phyloP scores from a whole-genome alignment of 2,329 filamentous ascomycete genomes.

The Amauroascus niger region DNA sequence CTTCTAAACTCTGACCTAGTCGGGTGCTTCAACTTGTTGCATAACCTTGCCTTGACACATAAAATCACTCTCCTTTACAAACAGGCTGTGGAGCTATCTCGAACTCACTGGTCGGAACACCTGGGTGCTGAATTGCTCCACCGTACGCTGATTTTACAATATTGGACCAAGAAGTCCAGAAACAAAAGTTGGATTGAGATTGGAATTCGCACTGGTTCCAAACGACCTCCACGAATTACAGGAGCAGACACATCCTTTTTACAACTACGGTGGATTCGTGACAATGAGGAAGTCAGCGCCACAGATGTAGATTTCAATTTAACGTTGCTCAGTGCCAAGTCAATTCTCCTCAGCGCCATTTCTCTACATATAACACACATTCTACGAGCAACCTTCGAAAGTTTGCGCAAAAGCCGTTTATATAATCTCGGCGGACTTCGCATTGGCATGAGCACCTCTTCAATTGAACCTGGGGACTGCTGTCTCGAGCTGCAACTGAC shows the following conservation, averaged over 20 bases:
- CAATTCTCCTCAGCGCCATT: slow-evolving; percentile 62
- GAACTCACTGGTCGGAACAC: slow-evolving; percentile 65
- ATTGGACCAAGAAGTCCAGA: slow-evolving; percentile 65
- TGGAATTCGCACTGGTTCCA: slow-evolving; percentile 56
- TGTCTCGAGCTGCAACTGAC: slow-evolving; percentile 61
- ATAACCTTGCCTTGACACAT: slow-evolving; percentile 79
- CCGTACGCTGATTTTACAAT: slow-evolving; percentile 75
- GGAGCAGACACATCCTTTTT: slow-evolving; percentile 29
- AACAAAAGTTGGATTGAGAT: slow-evolving; percentile 87
- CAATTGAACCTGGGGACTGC: slow-evolving; percentile 56
- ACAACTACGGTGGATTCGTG: slow-evolving; percentile 66
- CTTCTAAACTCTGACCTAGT: slow-evolving; percentile 60
- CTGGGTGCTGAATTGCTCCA: slow-evolving; percentile 70
- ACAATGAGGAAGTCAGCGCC: slow-evolving; percentile 63
- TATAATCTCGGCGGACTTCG: slow-evolving; percentile 52
- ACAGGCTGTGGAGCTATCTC: slow-evolving; percentile 63
- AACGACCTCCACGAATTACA: slow-evolving; percentile 22
- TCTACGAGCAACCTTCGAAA: slow-evolving; percentile 56
- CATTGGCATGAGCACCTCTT: slow-evolving; percentile 50
- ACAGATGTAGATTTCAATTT: slow-evolving; percentile 58
- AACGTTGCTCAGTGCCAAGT: slow-evolving; percentile 60
- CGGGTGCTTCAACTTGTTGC: slow-evolving; percentile 77
- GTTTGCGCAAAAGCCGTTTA: slow-evolving; percentile 50
- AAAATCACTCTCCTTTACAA: slow-evolving; percentile 75
- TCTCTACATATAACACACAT: slow-evolving; percentile 64